These are phyloP conservation scores for Lagerstroemia speciosa DNA, from an alignment of 345 rosid genomes.

Conservation along the genomic window DNA sequence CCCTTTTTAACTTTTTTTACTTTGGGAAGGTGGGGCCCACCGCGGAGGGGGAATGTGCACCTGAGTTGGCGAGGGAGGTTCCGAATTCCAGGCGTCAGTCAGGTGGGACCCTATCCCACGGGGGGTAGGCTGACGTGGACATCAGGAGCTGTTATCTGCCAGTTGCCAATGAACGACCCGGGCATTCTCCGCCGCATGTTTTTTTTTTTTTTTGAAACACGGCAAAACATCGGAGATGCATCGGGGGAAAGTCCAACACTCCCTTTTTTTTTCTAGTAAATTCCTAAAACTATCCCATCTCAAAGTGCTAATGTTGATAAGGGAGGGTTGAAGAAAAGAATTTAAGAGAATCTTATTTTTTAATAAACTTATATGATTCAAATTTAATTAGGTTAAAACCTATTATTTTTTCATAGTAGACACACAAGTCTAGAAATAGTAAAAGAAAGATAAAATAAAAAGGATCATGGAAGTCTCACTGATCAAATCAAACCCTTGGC, in stretches of 20 bases:
- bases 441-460: no score
- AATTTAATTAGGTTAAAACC: no score
- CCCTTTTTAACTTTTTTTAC: constrained; percentile 1
- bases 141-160: background rate
- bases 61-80: constrained; percentile 4
- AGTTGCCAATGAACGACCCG: background rate
- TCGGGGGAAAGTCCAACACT: background rate
- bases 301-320: no score
- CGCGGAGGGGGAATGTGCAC: background rate
- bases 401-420: no score
- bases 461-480: no score
- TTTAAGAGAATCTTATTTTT: no score
- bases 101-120: constrained; percentile 1
- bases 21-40: background rate
- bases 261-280: no score
- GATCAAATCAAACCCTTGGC: no score
- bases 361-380: no score
- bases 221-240: constrained; percentile 7
- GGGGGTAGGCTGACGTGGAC: background rate
- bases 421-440: no score
- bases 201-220: background rate
- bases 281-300: no score
- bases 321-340: no score
- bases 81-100: background rate
- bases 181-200: constrained; percentile 5